Base-by-base conservation (phyloP, 2,329 filamentous ascomycete genomes). In the Penicillium sp. region DNA sequence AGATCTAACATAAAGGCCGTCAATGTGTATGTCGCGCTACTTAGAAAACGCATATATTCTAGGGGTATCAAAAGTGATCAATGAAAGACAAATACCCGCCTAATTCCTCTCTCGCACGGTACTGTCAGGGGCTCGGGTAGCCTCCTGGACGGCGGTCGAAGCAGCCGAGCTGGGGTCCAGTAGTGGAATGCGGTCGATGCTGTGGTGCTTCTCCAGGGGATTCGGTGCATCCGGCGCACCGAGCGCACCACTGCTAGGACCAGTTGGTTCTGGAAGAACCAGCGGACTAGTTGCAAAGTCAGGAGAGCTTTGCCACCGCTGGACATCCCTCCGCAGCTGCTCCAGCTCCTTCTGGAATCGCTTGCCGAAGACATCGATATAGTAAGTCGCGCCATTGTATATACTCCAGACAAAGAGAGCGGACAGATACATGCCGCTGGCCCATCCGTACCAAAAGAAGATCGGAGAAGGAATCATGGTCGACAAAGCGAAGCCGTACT, bases 351-450 rank as follows among this genome's bases (percentile, higher is more conserved):
- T 95, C 75, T 98, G 89, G 77, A 98, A 97, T 2, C 91, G 83
- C 63, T 88, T 95, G 46, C 95, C 93, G 67, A 97, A 98, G 1
- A 97, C 89, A 62, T 98, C 93, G 64, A 98, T 97, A 72, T 98
- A 98, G 71, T 88, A 98, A 0, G 91, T 97, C 15, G 93, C 89
- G 28, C 93, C 93, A 61, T 98, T 98, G 75, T 96, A 95, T 48
- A 96, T 87, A 60, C 89, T 95, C 90, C 91, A 96, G 38, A 83
- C 78, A 65, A 98, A 97, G n/a, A 98, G 84, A 2, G 81, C 73
- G 47, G 86, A 77, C 40, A 98, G 77, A 72, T 96, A 98, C 0
- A 69, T 58, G 2, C 85, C 83, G 35, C 88, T 93, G 0, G 88
- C 85, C 79, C 84, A 89, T 39, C 86, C 83, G 66, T 85, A 93